These are phyloP conservation scores for Prillingera fragicola DNA, from an alignment of 1,284 basidiomycete species.

Conservation along the genomic window DNA sequence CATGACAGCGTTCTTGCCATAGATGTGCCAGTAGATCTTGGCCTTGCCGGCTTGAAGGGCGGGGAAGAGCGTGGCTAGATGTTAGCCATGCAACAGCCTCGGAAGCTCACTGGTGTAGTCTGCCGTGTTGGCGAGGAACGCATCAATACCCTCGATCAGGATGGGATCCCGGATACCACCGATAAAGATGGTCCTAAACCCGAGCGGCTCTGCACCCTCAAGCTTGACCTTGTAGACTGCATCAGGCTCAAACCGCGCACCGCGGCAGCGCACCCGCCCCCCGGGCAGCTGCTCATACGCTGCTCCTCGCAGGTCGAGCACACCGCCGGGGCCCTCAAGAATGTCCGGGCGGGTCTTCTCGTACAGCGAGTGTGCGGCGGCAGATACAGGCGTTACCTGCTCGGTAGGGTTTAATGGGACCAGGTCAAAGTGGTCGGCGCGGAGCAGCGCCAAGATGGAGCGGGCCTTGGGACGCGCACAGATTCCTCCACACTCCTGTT, in stretches of 20 bases:
- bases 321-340: slow-evolving; percentile 7
- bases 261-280: slow-evolving; percentile 1
- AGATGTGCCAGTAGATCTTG: slow-evolving; percentile 2
- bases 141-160: slow-evolving; percentile 6
- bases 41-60: background rate
- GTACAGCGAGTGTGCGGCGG: slow-evolving; percentile 10
- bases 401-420: background rate
- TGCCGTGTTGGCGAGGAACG: background rate
- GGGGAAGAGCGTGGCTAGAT: background rate
- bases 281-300: slow-evolving; percentile 1
- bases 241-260: background rate
- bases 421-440: slow-evolving; percentile 6
- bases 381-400: slow-evolving; percentile 3
- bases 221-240: slow-evolving; percentile 3
- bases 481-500: slow-evolving; percentile 9
- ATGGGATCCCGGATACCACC: slow-evolving; percentile 13
- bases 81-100: background rate
- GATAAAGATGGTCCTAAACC: slow-evolving; percentile 5
- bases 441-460: slow-evolving; percentile 6
- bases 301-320: background rate
- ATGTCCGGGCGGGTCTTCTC: slow-evolving; percentile 12
- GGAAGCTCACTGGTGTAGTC: background rate
- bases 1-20: slow-evolving; percentile 12
- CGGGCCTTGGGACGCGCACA: slow-evolving; percentile 9
- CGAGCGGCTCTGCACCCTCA: slow-evolving; percentile 6